Evolutionary conservation across 164 flowering plant species (phyloP), one percentile per base, ranked within the genome.

Genomic region (Tetrastigma voinierianum): DNA sequence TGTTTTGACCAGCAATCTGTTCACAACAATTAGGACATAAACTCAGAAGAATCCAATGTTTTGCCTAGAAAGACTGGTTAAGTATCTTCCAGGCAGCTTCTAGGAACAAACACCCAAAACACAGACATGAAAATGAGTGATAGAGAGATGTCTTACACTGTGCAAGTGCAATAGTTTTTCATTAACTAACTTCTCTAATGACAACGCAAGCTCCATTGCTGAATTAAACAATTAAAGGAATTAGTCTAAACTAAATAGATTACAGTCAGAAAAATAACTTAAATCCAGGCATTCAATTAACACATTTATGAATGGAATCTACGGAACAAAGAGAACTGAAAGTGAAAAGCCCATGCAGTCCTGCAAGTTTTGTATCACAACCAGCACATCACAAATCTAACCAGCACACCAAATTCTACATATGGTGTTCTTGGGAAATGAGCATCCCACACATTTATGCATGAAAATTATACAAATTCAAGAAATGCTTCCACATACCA

Each of bases 161-260:
- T 89, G 93, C 60, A 91, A 70, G 62, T 85, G 72, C 65, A 91
- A 72, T n/a, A 91, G 89, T 70, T 89, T 89, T 61, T 89, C 95
- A 80, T 86, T 89, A 16, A 78, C 77, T 23, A 91, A 78, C 81
- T 89, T 91, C 83, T 91, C 97, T 77, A 91, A 64, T 18, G 93
- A 86, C 77, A 91, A 59, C 0, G 89, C 88, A 45, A 91, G 90
- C 75, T 91, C 97, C 97, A 91, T 91, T 32, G 93, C 97, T 91
- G 76, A 51, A 82, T 70, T 51, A 70, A 67, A 19, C 57, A 55
- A 54, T 32, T 32, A 48, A 2, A 13, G 17, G 8, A 70, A 9
- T 32, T 15, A 47, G 51, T 61, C 18, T 53, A 16, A 18, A 21
- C 32, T 9, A 62, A 55, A 9, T 21, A 55, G 43, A 19, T 14